Evolutionary conservation across 176 grass and related monocot genomes (phyloP).

Genomic region (Avena sativa): DNA sequence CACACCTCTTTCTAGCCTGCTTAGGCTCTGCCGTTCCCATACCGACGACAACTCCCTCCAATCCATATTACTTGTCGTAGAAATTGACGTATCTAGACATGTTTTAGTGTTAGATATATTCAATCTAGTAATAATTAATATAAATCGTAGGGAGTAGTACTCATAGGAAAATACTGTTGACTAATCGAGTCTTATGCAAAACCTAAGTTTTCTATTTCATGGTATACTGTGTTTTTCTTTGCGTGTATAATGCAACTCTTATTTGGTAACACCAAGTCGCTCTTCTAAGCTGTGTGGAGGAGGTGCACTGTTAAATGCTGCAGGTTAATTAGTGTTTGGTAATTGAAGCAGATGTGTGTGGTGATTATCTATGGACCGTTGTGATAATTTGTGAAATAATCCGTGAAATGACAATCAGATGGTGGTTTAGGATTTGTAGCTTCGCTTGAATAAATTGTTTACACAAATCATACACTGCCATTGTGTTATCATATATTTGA

Average conservation of each 20-base stretch:
- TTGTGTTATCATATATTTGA: neutral
- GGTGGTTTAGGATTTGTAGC: neutral
- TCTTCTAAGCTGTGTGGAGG: constrained; percentile 3
- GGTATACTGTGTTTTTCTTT: neutral
- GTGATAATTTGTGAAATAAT: constrained; percentile 11
- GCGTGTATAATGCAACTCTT: neutral
- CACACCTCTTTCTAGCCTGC: too few species aligned
- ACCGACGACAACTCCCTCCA: too few species aligned
- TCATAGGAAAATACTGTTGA: neutral
- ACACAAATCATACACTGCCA: constrained; percentile 2
- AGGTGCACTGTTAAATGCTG: neutral
- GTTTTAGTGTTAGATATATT: too few species aligned
- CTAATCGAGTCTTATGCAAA: neutral
- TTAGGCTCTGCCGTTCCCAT: too few species aligned
- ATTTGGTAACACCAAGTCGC: neutral
- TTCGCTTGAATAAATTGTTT: constrained; percentile 16
- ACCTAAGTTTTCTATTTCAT: neutral
- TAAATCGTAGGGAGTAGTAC: neutral
- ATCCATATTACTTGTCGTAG: too few species aligned
- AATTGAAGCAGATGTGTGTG: neutral
- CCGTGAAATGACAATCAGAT: neutral
- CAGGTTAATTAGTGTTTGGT: constrained; percentile 17
- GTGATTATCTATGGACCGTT: constrained; percentile 11
- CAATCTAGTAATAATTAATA: too few species aligned
- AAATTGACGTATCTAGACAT: too few species aligned